Base-by-base conservation (phyloP, 176 grass and related monocot genomes). In the Thalia dealbata region DNA sequence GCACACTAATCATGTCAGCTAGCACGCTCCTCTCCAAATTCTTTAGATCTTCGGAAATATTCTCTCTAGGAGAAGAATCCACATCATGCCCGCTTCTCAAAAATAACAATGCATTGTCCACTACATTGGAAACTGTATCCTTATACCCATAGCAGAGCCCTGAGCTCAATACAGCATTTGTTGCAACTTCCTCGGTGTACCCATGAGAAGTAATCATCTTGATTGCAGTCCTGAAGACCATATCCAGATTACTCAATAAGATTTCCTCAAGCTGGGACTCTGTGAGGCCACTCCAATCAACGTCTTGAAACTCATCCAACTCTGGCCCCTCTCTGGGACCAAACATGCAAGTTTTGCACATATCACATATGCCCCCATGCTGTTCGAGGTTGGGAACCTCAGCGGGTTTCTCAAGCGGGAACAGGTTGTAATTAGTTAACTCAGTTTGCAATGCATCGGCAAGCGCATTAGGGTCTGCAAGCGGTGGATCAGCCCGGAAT, bases 181-280 rank as follows among this genome's bases (percentile, higher is more conserved):
- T 75, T 0, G 90, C 90, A 0, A 73, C 77, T 1, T 83, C 85
- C 79, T 95, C 87, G 6, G 87, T 77, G 83, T 91, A 91, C 4
- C 95, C 95, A 87, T 88, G 84, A 35, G 83, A 35, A 28, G 83
- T 84, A 70, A 99, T 84, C 54, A 83, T 14, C 50, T 77, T 78
- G 27, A 99, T 86, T 21, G 85, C 87, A 79, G 81, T 87, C 59
- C 81, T 79, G 21, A 99, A 91, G 29, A 89, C 85, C 68, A 82
- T 44, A 28, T 91, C 95, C 61, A 99, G 76, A 71, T 89, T 91
- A 82, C 60, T 84, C 14, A 99, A 79, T 28, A 99, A 87, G 79
- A 99, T 88, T 74, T 91, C 90, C 77, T 99, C 85, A 41, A 99
- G 82, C 70, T 84, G 78, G 10, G 75, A 70, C 60, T 99, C 95